Evolutionary conservation across 2,329 filamentous ascomycete species (phyloP), one percentile per base, ranked within the genome.

Genomic region (Neofusicoccum ribis): DNA sequence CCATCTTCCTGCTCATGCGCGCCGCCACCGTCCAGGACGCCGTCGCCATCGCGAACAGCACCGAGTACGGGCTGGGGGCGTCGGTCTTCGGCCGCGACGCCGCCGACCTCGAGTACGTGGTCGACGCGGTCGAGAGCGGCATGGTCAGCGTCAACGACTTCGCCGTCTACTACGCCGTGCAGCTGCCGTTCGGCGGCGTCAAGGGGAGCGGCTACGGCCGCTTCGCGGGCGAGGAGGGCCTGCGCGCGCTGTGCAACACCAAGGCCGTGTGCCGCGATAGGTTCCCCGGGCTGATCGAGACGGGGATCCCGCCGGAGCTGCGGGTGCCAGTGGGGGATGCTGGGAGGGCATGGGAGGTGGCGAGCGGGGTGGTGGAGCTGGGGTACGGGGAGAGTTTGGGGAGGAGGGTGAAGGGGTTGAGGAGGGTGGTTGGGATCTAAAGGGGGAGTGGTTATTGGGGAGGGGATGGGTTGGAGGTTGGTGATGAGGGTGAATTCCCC

Each of bases 101-200:
- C 65, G 81, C 82, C 1, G 84, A 87, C 58, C 82, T 97, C 1
- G 78, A 84, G 15, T 81, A 81, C 15, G 87, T 96, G 34, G 87
- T 94, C 1, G 79, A 79, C 20, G 86, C 87, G 27, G 84, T 97
- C 60, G 87, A 89, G 68, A 88, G 91, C 0, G 95, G 95, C 50
- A 97, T 97, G 91, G 91, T 98, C 0, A 88, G 92, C 27, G 87
- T 99, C 70, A 99, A 99, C 76, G 95, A 99, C 80, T 99, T 99
- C 73, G 95, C 89, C 20, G 90, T 88, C 34, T 97, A 89, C 77
- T 99, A 99, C 75, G 92, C 94, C 61, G 93, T 96, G 7, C 93
- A 97, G 78, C 81, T 99, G 44, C 95, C 95, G 0, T 99, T 99
- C 78, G 95, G 95, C 43, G 95, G 93, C 63, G 88, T 91, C n/a